Evolutionary conservation across 148 eudicot genomes (phyloP).

Genomic region (Camellia sinensis): DNA sequence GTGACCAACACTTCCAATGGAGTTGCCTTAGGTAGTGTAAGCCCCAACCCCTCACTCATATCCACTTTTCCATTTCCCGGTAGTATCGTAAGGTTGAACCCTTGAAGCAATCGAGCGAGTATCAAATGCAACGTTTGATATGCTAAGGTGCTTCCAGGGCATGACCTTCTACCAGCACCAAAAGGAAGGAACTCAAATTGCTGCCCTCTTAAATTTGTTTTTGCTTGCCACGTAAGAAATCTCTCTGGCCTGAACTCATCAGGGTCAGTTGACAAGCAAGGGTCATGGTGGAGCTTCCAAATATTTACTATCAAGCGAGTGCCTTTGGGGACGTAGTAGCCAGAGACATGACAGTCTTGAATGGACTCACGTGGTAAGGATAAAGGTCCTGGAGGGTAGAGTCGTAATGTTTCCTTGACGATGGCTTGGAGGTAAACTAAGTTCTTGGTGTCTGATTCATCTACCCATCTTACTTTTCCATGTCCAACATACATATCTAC

Average conservation of each 20-base stretch:
- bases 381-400: background rate
- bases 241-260: background rate
- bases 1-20: conserved; percentile 20
- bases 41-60: conserved; percentile 11
- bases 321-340: background rate
- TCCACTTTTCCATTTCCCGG: background rate
- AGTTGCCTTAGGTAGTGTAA: conserved; percentile 11
- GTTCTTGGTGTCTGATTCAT: background rate
- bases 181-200: background rate
- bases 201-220: background rate
- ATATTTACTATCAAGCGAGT: background rate
- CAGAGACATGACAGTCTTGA: background rate
- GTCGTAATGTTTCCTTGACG: background rate
- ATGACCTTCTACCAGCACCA: background rate
- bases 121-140: background rate
- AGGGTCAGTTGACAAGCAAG: background rate
- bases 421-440: background rate
- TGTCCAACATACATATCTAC: background rate
- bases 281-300: background rate
- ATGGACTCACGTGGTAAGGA: background rate
- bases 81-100: background rate
- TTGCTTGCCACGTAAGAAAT: background rate
- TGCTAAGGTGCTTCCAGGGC: background rate
- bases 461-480: conserved; percentile 6
- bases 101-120: background rate